Conservation (phyloP, 768 basidiomycete genomes). For the Dioszegia aurantiaca region DNA sequence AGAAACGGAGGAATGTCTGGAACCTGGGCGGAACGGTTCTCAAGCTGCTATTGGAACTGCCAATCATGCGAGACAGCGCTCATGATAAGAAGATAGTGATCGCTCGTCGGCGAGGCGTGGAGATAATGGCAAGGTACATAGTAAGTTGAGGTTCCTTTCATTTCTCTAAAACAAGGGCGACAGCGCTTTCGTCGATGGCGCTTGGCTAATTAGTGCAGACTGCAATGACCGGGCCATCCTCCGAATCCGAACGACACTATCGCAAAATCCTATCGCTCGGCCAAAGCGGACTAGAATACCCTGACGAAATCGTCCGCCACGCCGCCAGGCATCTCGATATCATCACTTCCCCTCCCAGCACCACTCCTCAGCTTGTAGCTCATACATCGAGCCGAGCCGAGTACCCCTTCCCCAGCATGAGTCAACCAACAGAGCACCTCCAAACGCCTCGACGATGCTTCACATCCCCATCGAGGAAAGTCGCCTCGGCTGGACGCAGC, state of each 20-base stretch:
- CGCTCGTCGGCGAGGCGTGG: constrained; percentile 16
- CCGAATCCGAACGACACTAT: constrained; percentile 28
- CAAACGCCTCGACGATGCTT: background rate
- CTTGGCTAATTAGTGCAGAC: constrained; percentile 12
- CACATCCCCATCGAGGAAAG: background rate
- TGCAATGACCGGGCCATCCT: constrained; percentile 24
- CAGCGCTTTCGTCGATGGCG: background rate
- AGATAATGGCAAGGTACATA: constrained; percentile 38
- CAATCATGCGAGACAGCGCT: constrained; percentile 10
- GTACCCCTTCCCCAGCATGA: constrained; percentile 23
- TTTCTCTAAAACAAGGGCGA: background rate
- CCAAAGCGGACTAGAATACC: constrained; percentile 19
- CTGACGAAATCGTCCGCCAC: constrained; percentile 38
- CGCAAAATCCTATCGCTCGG: constrained; percentile 24
- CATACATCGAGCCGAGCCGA: background rate
- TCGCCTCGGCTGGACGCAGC: background rate
- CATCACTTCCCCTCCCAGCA: constrained; percentile 15
- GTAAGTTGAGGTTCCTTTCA: constrained; percentile 22
- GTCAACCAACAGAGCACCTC: background rate
- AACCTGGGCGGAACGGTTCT: constrained; percentile 27
- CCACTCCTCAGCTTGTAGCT: constrained; percentile 11
- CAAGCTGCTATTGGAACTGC: constrained; percentile 14
- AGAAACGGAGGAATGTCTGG: constrained; percentile 39
- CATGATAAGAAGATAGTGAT: constrained; percentile 5
- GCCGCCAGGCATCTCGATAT: constrained; percentile 39